A percentile compares a stretch with the other conserved stretches of the same genome.
Conservation (phyloP, 2,329 filamentous ascomycete genomes). For the Aspergillus tamarii region DNA sequence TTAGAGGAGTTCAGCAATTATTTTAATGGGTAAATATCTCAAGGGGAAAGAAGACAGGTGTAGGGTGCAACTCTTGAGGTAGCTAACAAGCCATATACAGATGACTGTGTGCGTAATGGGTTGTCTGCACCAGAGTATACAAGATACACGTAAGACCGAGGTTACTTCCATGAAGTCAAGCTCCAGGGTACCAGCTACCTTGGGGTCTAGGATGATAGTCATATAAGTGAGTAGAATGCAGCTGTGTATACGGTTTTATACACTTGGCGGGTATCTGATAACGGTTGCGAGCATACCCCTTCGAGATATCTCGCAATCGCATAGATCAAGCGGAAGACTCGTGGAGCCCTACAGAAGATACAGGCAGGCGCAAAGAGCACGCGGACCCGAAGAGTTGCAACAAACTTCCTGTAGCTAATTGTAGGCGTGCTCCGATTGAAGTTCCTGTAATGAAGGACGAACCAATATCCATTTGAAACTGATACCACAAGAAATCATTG, state of each 20-base stretch:
- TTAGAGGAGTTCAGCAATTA: not conserved
- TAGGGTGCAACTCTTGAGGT: not conserved
- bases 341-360: not conserved
- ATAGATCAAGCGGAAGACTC: slow-evolving; percentile 3
- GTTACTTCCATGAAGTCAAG: slow-evolving; percentile 32
- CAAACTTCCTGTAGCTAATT: slow-evolving; percentile 23
- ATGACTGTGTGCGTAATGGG: slow-evolving; percentile 27
- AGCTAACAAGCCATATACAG: slow-evolving; percentile 16
- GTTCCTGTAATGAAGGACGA: slow-evolving; percentile 7
- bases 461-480: slow-evolving; percentile 22
- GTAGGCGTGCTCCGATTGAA: slow-evolving; percentile 21
- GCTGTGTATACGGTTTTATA: slow-evolving; percentile 35
- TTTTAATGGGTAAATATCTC: slow-evolving; percentile 20
- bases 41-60: slow-evolving; percentile 25
- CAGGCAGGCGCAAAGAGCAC: not conserved
- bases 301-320: slow-evolving; percentile 11
- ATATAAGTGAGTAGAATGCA: slow-evolving; percentile 33
- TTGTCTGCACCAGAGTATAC: slow-evolving; percentile 25
- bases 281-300: slow-evolving; percentile 1
- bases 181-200: slow-evolving; percentile 26
- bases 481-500: slow-evolving; percentile 18
- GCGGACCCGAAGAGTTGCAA: slow-evolving; percentile 20
- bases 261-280: slow-evolving; percentile 21
- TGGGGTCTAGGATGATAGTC: slow-evolving; percentile 18
- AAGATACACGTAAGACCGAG: slow-evolving; percentile 25